These are phyloP conservation scores for Mycocentrospora acerina DNA, from an alignment of 2,329 filamentous ascomycete species.

Conservation along the genomic window DNA sequence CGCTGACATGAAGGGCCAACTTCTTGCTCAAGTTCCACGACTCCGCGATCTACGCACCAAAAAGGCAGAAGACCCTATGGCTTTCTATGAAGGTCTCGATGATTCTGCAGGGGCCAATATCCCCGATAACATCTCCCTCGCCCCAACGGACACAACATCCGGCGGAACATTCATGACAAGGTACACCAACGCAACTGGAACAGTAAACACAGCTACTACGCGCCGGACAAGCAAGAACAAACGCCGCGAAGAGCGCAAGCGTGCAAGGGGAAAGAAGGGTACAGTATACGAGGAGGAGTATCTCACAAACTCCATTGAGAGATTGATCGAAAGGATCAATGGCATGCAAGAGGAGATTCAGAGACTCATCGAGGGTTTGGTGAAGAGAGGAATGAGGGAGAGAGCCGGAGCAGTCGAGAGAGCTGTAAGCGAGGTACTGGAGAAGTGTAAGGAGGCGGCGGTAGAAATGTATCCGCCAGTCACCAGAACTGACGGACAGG, in stretches of 20 bases:
- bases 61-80: conserved; percentile 79
- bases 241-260: conserved; percentile 88
- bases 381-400: conserved; percentile 83
- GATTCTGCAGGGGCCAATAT: conserved; percentile 58
- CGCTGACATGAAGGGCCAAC: conserved; percentile 86
- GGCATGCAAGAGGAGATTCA: conserved; percentile 70
- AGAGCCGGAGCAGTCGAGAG: conserved; percentile 75
- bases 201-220: conserved; percentile 70
- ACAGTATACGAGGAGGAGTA: conserved; percentile 99
- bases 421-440: conserved; percentile 72
- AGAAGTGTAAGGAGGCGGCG: conserved; percentile 66
- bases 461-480: conserved; percentile 51
- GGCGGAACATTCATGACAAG: conserved; percentile 85
- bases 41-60: conserved; percentile 78
- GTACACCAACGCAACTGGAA: conserved; percentile 78
- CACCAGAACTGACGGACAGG: neutral
- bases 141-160: conserved; percentile 79
- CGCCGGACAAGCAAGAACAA: conserved; percentile 86
- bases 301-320: conserved; percentile 80
- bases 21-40: conserved; percentile 81
- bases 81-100: conserved; percentile 75
- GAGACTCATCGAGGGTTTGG: conserved; percentile 72
- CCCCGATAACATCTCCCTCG: conserved; percentile 90
- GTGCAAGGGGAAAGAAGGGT: conserved; percentile 90
- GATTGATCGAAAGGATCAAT: conserved; percentile 82